These are phyloP conservation scores for Aspergillus tanneri DNA, from an alignment of 2,329 filamentous ascomycete genomes.

Conservation along the genomic window DNA sequence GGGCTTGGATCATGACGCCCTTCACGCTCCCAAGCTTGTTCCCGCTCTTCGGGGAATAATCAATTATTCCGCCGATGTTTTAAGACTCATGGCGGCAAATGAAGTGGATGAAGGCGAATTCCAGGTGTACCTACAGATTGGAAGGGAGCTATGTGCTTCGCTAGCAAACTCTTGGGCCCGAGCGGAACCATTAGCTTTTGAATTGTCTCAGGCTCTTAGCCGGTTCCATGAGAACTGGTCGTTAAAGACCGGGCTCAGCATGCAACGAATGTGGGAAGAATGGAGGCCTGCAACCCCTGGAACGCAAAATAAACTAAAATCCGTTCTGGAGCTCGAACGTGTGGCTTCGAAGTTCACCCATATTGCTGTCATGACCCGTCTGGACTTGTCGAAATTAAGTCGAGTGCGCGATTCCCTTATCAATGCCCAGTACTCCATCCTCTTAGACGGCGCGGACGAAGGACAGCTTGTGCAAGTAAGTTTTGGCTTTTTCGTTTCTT, in stretches of 20 bases:
- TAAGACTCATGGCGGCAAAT: slow-evolving; percentile 41
- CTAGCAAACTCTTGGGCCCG: slow-evolving; percentile 28
- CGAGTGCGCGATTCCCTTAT: slow-evolving; percentile 40
- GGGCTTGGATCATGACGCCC: slow-evolving; percentile 25
- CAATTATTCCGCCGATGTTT: slow-evolving; percentile 52
- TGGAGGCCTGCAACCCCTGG: slow-evolving; percentile 62
- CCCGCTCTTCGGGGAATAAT: slow-evolving; percentile 35
- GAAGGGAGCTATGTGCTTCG: slow-evolving; percentile 35
- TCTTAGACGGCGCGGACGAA: slow-evolving; percentile 38
- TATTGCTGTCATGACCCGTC: slow-evolving; percentile 36
- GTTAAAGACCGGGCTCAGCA: slow-evolving; percentile 71
- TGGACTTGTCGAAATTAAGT: slow-evolving; percentile 38
- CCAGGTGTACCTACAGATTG: slow-evolving; percentile 53
- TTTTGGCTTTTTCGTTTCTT: slow-evolving; percentile 4
- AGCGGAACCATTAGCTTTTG: slow-evolving; percentile 28
- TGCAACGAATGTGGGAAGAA: slow-evolving; percentile 74
- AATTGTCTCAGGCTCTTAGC: slow-evolving; percentile 38
- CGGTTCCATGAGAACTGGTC: slow-evolving; percentile 70
- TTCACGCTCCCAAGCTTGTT: slow-evolving; percentile 27
- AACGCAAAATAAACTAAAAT: slow-evolving; percentile 33
- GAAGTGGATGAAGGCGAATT: slow-evolving; percentile 55
- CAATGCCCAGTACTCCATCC: slow-evolving; percentile 38
- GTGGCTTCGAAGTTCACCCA: slow-evolving; percentile 39
- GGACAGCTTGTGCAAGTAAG: slow-evolving; percentile 35
- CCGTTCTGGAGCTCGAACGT: slow-evolving; percentile 37